Percentiles rank a stretch among this genome's conserved stretches.
phyloP scores from a whole-genome alignment of 129 eudicot species.

The Smallanthus sonchifolius region DNA sequence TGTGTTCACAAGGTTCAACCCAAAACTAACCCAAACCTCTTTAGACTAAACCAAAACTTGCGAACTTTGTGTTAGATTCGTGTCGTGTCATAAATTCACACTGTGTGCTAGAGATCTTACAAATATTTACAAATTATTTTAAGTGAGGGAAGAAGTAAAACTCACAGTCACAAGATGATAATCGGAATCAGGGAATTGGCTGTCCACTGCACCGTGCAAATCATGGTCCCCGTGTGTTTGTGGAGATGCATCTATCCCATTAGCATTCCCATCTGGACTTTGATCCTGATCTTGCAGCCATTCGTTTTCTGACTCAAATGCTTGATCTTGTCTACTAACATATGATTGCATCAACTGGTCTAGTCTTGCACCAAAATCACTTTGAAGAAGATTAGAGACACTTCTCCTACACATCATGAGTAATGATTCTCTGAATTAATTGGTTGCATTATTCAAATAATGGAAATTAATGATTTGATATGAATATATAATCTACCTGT shows the following conservation, averaged over 20 bases:
- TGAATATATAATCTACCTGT: conserved; percentile 42
- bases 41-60: too few species aligned
- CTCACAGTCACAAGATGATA: conserved; percentile 45
- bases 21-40: too few species aligned
- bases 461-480: neutral
- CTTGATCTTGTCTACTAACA: conserved; percentile 58
- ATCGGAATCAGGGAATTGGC: conserved; percentile 22
- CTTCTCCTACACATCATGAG: conserved; percentile 59
- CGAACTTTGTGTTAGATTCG: too few species aligned
- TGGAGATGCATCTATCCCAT: conserved; percentile 23
- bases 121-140: neutral
- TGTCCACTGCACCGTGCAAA: conserved; percentile 12
- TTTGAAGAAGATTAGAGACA: conserved; percentile 86
- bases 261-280: conserved; percentile 30
- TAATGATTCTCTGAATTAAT: neutral
- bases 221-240: conserved; percentile 15
- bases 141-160: neutral
- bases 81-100: neutral
- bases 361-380: conserved; percentile 81
- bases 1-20: too few species aligned
- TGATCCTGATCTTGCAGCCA: conserved; percentile 38
- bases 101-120: neutral
- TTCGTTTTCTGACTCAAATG: conserved; percentile 35
- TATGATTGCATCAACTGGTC: conserved; percentile 74
- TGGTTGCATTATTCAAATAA: conserved; percentile 4